Evolutionary conservation across 306 rosid species (phyloP), one percentile per base, ranked within the genome.

Genomic region (Vigna nakashimae): DNA sequence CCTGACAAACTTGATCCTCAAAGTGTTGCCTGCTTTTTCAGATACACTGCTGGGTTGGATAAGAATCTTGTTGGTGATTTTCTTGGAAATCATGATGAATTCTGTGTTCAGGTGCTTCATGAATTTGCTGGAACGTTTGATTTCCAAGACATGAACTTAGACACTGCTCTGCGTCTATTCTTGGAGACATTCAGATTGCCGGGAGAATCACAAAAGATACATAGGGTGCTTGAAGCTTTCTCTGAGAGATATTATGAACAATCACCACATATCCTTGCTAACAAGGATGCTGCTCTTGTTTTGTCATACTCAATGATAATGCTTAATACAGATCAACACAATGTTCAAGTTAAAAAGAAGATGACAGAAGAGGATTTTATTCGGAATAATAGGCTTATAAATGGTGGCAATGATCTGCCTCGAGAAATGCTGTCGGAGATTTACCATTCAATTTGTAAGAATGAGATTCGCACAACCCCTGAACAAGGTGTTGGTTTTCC

Each of bases 1-100:
- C 99, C 99, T 48, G 91, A 91, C 79, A 91, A 95, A 91, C 99
- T 95, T 83, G 99, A 95, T 82, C 99, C 99, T 59, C 93, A 92
- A 85, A 95, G 99, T 65, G 99, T 95, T 82, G 99, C 99, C 62
- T 92, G 97, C 89, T 95, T 95, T 90, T 95, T 92, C 89, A 88
- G 99, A 86, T 95, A 90, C 78, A 95, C 98, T 80, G 96, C 92
- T 85, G 99, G 99, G 79, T 77, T 95, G 89, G 99, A 95, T 87
- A 95, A 95, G 95, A 92, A 95, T 88, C 94, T 95, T 78, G 94
- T 95, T 71, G 99, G 98, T 32, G 99, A 95, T 89, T 95, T 91
- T 73, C 87, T 95, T 20, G 99, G 99, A 79, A 95, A 95, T 76
- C 99, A 92, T 79, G 98, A 95, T 69, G 98, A 92, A 65, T 95